phyloP scores from a whole-genome alignment of 73 alveolate genomes.

The Stentor roeselii region DNA sequence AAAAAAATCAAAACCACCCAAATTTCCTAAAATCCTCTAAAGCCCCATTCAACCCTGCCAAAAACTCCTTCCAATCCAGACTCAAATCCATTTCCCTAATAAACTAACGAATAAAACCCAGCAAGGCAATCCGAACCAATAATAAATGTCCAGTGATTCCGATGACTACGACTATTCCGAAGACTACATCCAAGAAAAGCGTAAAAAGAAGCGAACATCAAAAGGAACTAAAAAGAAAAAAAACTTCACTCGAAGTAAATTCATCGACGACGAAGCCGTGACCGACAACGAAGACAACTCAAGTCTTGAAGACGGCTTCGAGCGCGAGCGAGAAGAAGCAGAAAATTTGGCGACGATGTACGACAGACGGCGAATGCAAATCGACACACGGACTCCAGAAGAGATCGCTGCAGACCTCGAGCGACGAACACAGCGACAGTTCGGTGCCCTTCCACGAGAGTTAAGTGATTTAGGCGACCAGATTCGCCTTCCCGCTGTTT shows the following conservation, averaged over 20 bases:
- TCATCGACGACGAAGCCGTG: slow-evolving; percentile 19
- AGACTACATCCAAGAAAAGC: neutral
- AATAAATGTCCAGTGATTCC: neutral
- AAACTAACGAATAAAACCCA: no score
- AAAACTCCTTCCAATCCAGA: no score
- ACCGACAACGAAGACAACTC: slow-evolving; percentile 12
- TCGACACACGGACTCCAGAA: slow-evolving; percentile 25
- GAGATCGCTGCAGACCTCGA: neutral
- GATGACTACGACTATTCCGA: neutral
- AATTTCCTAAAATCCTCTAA: no score
- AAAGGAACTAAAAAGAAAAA: neutral
- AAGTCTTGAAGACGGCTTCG: slow-evolving; percentile 15
- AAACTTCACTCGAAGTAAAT: neutral
- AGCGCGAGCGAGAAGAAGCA: slow-evolving; percentile 22
- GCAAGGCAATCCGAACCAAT: no score
- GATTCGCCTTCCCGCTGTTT: slow-evolving; percentile 61
- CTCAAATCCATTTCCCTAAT: no score
- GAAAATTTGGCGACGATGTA: neutral
- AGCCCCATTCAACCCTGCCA: no score
- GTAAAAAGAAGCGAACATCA: neutral
- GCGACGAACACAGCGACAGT: neutral
- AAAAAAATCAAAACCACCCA: no score
- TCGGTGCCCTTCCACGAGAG: neutral
- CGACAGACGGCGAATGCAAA: neutral
- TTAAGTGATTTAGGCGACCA: slow-evolving; percentile 29